Evolutionary conservation across 1,284 basidiomycete genomes (phyloP).

Genomic region (Irpex rosettiformis): DNA sequence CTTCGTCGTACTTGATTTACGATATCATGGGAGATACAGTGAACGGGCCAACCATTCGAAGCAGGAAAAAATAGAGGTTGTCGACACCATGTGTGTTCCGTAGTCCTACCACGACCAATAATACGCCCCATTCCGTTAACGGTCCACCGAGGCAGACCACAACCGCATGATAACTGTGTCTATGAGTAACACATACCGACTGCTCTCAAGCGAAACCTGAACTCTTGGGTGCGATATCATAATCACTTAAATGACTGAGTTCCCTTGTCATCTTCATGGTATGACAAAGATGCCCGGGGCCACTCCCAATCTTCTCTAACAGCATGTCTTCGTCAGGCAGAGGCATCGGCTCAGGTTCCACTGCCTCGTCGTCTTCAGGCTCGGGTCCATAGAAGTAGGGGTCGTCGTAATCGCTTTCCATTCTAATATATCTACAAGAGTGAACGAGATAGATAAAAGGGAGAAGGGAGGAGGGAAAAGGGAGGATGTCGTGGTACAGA

Average conservation of each 20-base stretch:
- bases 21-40: constrained; percentile 16
- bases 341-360: too few species aligned
- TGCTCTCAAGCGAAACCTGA: constrained; percentile 37
- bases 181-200: constrained; percentile 65
- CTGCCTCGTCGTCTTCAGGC: too few species aligned
- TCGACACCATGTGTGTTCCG: not conserved
- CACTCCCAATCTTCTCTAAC: too few species aligned
- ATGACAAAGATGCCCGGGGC: too few species aligned
- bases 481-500: too few species aligned
- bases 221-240: too few species aligned
- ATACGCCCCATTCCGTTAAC: constrained; percentile 89
- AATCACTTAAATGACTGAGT: too few species aligned
- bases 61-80: constrained; percentile 45
- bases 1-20: constrained; percentile 13
- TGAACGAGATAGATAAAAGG: not conserved
- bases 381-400: too few species aligned
- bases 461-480: not conserved
- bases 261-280: too few species aligned
- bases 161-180: constrained; percentile 86
- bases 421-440: too few species aligned
- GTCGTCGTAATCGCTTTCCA: too few species aligned
- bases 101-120: constrained; percentile 57
- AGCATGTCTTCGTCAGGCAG: too few species aligned
- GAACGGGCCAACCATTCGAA: constrained; percentile 40
- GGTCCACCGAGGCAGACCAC: constrained; percentile 34